A percentile compares a stretch with the other conserved stretches of the same genome.
phyloP scores from a whole-genome alignment of 2,329 filamentous ascomycete species.

The Daldinia sp. region DNA sequence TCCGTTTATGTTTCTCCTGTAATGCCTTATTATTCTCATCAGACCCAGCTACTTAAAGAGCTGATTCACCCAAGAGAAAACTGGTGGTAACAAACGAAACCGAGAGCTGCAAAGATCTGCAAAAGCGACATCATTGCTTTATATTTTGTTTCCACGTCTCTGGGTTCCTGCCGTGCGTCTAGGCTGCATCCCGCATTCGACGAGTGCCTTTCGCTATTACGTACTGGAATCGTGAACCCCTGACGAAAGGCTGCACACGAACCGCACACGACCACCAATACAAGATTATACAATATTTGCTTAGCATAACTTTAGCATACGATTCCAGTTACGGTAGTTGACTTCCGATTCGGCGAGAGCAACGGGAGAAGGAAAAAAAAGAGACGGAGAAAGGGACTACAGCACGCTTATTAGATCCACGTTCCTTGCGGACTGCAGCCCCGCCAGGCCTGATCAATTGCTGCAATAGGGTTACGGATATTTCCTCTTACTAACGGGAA shows the following conservation, averaged over 20 bases:
- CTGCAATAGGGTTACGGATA: slow-evolving; percentile 32
- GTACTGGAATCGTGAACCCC: slow-evolving; percentile 42
- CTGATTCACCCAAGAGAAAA: slow-evolving; percentile 27
- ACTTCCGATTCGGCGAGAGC: slow-evolving; percentile 29
- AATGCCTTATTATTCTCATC: slow-evolving; percentile 29
- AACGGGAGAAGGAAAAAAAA: slow-evolving; percentile 18
- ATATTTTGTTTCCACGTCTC: slow-evolving; percentile 37
- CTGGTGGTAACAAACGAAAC: slow-evolving; percentile 9
- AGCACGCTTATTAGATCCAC: slow-evolving; percentile 21
- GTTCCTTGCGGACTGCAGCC: slow-evolving; percentile 24
- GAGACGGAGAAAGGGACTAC: slow-evolving; percentile 1
- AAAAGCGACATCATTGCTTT: slow-evolving; percentile 38
- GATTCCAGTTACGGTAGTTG: slow-evolving; percentile 30
- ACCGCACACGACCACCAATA: slow-evolving; percentile 32
- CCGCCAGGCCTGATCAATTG: slow-evolving; percentile 27
- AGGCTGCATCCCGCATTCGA: slow-evolving; percentile 34
- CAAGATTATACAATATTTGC: slow-evolving; percentile 16
- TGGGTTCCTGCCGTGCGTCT: slow-evolving; percentile 38
- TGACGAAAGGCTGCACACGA: too few species aligned
- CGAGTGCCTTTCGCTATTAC: slow-evolving; percentile 37
- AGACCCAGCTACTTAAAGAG: slow-evolving; percentile 29
- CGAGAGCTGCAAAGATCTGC: slow-evolving; percentile 3
- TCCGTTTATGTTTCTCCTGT: slow-evolving; percentile 15
- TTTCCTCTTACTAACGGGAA: slow-evolving; percentile 37
- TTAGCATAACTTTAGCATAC: too few species aligned